phyloP scores from a whole-genome alignment of 331 rosid species.

The Pyracantha coccinea region DNA sequence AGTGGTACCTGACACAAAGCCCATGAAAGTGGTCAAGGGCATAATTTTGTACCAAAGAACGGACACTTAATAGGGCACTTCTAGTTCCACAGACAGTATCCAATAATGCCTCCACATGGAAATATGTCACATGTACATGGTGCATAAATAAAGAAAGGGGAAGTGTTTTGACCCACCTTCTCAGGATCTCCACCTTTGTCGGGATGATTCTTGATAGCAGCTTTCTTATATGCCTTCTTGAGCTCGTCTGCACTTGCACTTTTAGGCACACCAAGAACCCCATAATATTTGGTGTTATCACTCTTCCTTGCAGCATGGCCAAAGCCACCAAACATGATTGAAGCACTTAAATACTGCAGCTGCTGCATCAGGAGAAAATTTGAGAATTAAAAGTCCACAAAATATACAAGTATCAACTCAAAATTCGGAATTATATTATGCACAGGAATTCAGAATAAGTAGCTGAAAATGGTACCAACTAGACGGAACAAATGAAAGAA shows the following conservation, averaged over 20 bases:
- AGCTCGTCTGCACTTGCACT: conserved; percentile 53
- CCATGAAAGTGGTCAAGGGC: background rate
- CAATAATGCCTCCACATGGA: background rate
- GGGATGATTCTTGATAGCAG: conserved; percentile 69
- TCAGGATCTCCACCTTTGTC: conserved; percentile 87
- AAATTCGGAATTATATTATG: background rate
- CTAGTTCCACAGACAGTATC: background rate
- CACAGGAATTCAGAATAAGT: background rate
- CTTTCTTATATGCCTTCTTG: conserved; percentile 63
- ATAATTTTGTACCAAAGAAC: background rate
- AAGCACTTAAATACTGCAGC: conserved; percentile 12
- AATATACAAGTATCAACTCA: background rate
- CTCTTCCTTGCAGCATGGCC: conserved; percentile 56
- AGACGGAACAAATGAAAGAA: background rate
- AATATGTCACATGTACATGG: background rate
- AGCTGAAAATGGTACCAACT: background rate
- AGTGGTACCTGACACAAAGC: background rate
- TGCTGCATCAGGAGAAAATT: background rate
- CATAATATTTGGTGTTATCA: conserved; percentile 53
- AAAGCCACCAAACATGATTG: conserved; percentile 37
- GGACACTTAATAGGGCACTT: background rate
- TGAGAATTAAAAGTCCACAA: background rate
- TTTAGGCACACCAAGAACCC: conserved; percentile 58
- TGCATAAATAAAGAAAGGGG: background rate
- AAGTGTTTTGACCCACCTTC: conserved; percentile 32